These are phyloP conservation scores for Parachaetomium inaequale DNA, from an alignment of 495 filamentous ascomycete genomes.

Conservation along the genomic window DNA sequence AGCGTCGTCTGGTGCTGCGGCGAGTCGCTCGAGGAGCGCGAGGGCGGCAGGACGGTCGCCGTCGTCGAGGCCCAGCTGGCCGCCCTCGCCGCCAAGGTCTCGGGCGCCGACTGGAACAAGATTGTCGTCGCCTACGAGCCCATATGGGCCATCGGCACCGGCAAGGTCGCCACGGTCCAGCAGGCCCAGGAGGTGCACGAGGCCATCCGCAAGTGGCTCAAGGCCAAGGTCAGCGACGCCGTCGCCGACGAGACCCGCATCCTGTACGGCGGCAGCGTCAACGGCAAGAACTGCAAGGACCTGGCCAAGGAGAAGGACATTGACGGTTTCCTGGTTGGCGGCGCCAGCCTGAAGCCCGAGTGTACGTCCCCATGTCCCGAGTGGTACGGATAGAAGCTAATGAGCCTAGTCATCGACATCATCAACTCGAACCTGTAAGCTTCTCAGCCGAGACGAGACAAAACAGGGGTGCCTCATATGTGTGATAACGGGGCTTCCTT, in stretches of 20 bases:
- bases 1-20: slow-evolving; percentile 95
- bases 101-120: slow-evolving; percentile 76
- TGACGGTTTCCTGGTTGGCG: slow-evolving; percentile 97
- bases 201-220: slow-evolving; percentile 86
- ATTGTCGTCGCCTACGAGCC: slow-evolving; percentile 98
- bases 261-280: slow-evolving; percentile 94
- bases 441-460: neutral
- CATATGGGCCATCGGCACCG: slow-evolving; percentile 98
- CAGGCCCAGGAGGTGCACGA: slow-evolving; percentile 95
- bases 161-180: slow-evolving; percentile 90
- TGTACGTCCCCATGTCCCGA: slow-evolving; percentile 55
- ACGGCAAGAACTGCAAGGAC: slow-evolving; percentile 95
- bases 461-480: slow-evolving; percentile 2
- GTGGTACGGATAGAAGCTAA: slow-evolving; percentile 21
- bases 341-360: slow-evolving; percentile 96
- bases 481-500: slow-evolving; percentile 7
- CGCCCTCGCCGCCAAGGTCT: slow-evolving; percentile 62
- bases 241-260: slow-evolving; percentile 78
- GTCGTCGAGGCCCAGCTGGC: slow-evolving; percentile 78
- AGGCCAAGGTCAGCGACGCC: slow-evolving; percentile 62
- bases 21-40: slow-evolving; percentile 89
- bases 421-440: slow-evolving; percentile 53
- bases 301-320: slow-evolving; percentile 89
- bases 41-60: slow-evolving; percentile 80
- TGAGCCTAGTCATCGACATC: slow-evolving; percentile 55